Evolutionary conservation across 2,329 filamentous ascomycete species (phyloP), one percentile per base, ranked within the genome.

Genomic region (Teratosphaeria zuluensis): DNA sequence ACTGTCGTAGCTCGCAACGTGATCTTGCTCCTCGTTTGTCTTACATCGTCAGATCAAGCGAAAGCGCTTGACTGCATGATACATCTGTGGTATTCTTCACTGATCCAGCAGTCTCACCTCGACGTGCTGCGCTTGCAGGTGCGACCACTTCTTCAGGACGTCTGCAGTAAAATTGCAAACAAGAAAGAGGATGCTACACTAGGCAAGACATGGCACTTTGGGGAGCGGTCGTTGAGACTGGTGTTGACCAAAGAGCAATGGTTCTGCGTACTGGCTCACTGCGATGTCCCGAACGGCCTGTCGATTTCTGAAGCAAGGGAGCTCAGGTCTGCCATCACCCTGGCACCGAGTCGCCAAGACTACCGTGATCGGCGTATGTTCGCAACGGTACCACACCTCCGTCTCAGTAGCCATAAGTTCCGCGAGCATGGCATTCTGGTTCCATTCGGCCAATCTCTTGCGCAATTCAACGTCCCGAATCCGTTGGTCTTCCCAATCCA

Each of bases 11-110:
- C 65, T 19, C 59, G 64, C 2, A 67, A 66, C 53, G 16, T 60
- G 32, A 60, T 67, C 42, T 57, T 80, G 6, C 66, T 78, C 0
- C 69, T 80, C 3, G 57, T 74, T 3, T 69, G 69, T 0, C 35
- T 64, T 1, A 42, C 30, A 4, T 35, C 42, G 33, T 11, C 42
- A 1, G 55, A 63, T 57, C 71, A 7, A 0, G 59, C 68, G 0
- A 59, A 60, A 5, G 70, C 69, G 0, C 61, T 66, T 1, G 68
- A 70, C 0, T 67, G 66, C 16, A 76, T 78, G 52, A 61, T 77
- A 1, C 76, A 79, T 63, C 8, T 78, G 3, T 80, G 77, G 77
- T 80, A 79, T 64, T 80, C 77, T 0, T 73, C 74, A 1, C 56
- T 72, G 3, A 21, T 78, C 0, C 65, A 69, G 0, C 24, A 58